Percentiles rank a stretch among this genome's conserved stretches.
Conservation (phyloP, 306 rosid species). For the Notholithocarpus densiflorus region DNA sequence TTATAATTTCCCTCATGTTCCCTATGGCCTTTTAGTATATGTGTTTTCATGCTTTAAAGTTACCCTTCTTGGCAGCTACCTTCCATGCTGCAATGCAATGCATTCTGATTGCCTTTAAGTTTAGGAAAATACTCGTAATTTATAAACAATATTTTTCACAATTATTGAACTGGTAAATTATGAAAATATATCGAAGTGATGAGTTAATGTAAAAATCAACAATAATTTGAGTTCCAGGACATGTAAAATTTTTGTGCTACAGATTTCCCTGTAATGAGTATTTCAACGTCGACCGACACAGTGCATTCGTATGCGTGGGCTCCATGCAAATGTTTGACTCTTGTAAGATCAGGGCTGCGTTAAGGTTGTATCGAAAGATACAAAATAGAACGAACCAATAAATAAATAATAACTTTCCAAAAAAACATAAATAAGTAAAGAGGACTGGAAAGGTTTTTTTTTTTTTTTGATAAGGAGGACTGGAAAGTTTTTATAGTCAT, state of each 20-base stretch:
- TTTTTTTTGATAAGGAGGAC: too few relatives aligned
- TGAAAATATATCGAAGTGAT: too few relatives aligned
- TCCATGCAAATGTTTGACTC: constrained; percentile 25
- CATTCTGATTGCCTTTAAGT: too few relatives aligned
- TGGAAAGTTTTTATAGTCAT: too few relatives aligned
- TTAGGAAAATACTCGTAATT: too few relatives aligned
- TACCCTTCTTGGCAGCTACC: constrained; percentile 13
- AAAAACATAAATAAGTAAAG: not conserved
- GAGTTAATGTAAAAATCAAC: too few relatives aligned
- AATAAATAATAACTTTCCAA: not conserved
- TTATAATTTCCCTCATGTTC: too few relatives aligned
- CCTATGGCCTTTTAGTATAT: too few relatives aligned
- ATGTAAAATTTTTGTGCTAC: not conserved
- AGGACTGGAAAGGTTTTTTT: too few relatives aligned
- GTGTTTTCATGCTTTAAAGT: not conserved
- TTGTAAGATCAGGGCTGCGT: not conserved
- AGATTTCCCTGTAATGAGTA: not conserved
- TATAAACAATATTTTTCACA: too few relatives aligned
- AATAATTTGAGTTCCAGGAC: not conserved
- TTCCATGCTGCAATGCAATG: constrained; percentile 3
- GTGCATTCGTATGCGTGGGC: constrained; percentile 25
- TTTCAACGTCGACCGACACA: constrained; percentile 37
- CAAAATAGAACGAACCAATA: not conserved
- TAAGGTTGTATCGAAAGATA: not conserved
- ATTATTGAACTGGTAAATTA: too few relatives aligned